Percentiles rank a stretch among this genome's conserved stretches.
Conservation (phyloP, 495 filamentous ascomycete genomes). For the Penicillium herquei region DNA sequence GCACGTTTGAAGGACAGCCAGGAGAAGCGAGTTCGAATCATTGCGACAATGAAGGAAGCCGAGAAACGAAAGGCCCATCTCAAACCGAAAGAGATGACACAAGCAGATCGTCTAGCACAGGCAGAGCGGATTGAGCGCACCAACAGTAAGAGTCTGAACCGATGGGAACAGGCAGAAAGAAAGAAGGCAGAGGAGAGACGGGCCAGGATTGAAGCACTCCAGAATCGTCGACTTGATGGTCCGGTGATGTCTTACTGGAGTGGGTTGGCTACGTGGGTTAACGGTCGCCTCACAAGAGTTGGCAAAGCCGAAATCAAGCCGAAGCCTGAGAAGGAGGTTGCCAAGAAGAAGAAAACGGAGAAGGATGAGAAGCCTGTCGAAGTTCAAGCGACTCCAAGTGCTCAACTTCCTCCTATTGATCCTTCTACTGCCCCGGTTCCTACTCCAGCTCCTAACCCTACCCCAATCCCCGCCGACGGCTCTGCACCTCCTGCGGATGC, state of each 20-base stretch:
- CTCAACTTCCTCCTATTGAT: slow-evolving; percentile 7
- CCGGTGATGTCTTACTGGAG: slow-evolving; percentile 94
- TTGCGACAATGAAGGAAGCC: slow-evolving; percentile 85
- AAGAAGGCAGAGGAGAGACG: slow-evolving; percentile 76
- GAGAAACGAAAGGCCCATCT: slow-evolving; percentile 72
- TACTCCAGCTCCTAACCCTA: background rate
- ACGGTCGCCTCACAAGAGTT: slow-evolving; percentile 72
- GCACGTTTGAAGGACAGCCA: slow-evolving; percentile 81
- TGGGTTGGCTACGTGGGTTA: slow-evolving; percentile 73
- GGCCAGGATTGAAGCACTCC: slow-evolving; percentile 77
- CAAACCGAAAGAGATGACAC: slow-evolving; percentile 80
- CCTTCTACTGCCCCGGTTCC: background rate
- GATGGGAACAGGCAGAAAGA: slow-evolving; percentile 92
- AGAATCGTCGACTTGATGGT: slow-evolving; percentile 81
- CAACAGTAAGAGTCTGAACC: slow-evolving; percentile 87
- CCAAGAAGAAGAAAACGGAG: slow-evolving; percentile 36
- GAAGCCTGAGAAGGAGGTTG: slow-evolving; percentile 41
- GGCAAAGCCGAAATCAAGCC: slow-evolving; percentile 63
- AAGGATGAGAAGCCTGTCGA: slow-evolving; percentile 33
- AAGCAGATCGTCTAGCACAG: slow-evolving; percentile 81
- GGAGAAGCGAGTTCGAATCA: slow-evolving; percentile 70
- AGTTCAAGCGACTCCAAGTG: slow-evolving; percentile 18
- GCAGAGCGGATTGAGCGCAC: slow-evolving; percentile 77
- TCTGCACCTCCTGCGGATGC: background rate
- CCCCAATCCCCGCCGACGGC: background rate